These are phyloP conservation scores for Cyberlindnera saturnus DNA, from an alignment of 805 yeast species.

Conservation along the genomic window DNA sequence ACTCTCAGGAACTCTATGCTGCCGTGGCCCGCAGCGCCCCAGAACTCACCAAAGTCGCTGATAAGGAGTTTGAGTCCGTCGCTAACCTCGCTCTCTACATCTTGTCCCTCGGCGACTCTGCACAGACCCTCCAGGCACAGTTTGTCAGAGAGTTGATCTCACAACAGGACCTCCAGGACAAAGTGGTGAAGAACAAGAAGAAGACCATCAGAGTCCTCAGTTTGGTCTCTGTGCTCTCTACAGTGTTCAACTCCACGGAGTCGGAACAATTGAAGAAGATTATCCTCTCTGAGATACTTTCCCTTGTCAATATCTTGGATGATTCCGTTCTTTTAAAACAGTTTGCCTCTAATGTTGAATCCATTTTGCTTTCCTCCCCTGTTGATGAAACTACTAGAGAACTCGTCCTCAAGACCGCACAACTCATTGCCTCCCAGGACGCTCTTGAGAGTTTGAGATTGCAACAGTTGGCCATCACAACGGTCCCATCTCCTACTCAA, in stretches of 20 bases:
- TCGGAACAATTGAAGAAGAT: conserved; percentile 3
- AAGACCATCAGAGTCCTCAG: conserved; percentile 14
- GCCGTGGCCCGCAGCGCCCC: conserved; percentile 12
- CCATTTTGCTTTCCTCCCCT: background rate
- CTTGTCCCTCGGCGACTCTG: conserved; percentile 7
- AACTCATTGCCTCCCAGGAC: conserved; percentile 4
- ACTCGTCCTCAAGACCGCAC: conserved; percentile 5
- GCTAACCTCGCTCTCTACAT: conserved; percentile 21
- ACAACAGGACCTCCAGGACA: conserved; percentile 19
- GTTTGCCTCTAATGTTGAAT: conserved; percentile 5
- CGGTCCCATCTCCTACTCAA: conserved; percentile 4
- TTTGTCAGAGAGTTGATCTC: conserved; percentile 13
- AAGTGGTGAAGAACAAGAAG: conserved; percentile 14
- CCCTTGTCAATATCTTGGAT: conserved; percentile 6
- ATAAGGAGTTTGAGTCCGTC: conserved; percentile 23
- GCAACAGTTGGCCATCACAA: conserved; percentile 9
- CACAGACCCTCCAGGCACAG: conserved; percentile 8
- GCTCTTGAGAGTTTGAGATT: conserved; percentile 7
- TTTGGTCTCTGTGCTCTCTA: conserved; percentile 8
- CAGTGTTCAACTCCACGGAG: conserved; percentile 8
- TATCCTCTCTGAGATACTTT: conserved; percentile 6
- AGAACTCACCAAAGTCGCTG: conserved; percentile 16
- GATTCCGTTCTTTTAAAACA: conserved; percentile 11
- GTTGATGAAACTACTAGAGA: conserved; percentile 6
- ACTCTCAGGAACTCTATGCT: conserved; percentile 13